These are phyloP conservation scores for Didymella lethalis DNA, from an alignment of 2,329 filamentous ascomycete species.

Conservation along the genomic window DNA sequence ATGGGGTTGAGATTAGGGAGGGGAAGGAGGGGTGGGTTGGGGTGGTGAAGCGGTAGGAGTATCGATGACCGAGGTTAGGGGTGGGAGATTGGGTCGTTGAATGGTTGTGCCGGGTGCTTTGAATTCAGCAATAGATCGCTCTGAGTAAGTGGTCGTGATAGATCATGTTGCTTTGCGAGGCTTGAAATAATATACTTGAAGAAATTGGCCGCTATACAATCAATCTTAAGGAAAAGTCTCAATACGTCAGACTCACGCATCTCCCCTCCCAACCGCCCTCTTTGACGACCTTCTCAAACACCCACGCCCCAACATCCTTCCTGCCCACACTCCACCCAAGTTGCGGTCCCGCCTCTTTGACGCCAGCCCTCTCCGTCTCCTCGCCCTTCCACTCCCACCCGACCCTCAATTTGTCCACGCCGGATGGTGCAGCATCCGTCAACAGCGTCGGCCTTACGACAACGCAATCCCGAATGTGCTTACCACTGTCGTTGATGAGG, in stretches of 20 bases:
- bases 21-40: too few relatives aligned
- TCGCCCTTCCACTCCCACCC: conserved; percentile 43
- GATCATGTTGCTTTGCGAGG: too few relatives aligned
- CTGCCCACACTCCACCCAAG: conserved; percentile 51
- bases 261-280: conserved; percentile 41
- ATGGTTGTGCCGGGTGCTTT: too few relatives aligned
- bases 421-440: conserved; percentile 40
- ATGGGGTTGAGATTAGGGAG: too few relatives aligned
- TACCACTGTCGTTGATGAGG: conserved; percentile 34
- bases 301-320: conserved; percentile 52
- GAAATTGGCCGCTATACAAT: too few relatives aligned
- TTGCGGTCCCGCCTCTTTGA: conserved; percentile 41
- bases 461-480: conserved; percentile 35
- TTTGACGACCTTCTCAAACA: conserved; percentile 48
- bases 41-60: too few relatives aligned
- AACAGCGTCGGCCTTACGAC: conserved; percentile 52
- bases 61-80: too few relatives aligned
- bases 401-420: conserved; percentile 38
- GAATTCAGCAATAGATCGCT: too few relatives aligned
- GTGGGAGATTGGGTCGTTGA: too few relatives aligned
- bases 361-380: conserved; percentile 6
- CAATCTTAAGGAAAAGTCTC: background rate
- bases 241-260: conserved; percentile 49
- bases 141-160: too few relatives aligned
- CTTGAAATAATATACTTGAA: too few relatives aligned